Conservation (phyloP, 495 filamentous ascomycete species). For the Aspergillus panamensis region DNA sequence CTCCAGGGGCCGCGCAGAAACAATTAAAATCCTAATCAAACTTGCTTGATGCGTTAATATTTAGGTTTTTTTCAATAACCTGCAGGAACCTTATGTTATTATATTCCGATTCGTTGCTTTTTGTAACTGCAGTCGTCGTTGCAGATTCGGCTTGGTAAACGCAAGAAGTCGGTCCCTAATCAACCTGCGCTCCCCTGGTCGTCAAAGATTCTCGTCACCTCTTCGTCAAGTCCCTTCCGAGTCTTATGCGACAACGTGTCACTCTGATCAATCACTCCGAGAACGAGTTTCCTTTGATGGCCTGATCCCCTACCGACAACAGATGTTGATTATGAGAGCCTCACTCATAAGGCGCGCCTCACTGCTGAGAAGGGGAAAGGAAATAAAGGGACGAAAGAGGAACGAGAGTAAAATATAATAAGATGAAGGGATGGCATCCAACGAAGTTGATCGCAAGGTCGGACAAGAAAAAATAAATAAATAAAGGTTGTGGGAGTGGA, state of each 20-base stretch:
- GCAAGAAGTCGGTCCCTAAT: too few relatives aligned
- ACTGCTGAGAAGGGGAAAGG: not conserved
- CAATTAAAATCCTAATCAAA: constrained; percentile 9
- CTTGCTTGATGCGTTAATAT: not conserved
- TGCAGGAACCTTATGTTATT: not conserved
- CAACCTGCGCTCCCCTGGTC: too few relatives aligned
- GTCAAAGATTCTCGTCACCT: too few relatives aligned
- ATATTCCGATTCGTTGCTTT: too few relatives aligned
- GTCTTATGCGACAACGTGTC: too few relatives aligned
- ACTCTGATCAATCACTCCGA: not conserved
- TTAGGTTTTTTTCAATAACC: not conserved
- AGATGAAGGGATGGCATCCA: not conserved
- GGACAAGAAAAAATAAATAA: not conserved
- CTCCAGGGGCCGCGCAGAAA: constrained; percentile 12
- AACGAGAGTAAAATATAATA: not conserved
- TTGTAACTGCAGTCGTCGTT: too few relatives aligned
- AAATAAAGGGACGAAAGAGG: not conserved
- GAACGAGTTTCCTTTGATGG: not conserved
- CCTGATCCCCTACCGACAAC: not conserved
- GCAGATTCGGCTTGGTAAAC: too few relatives aligned
- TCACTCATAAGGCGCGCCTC: not conserved
- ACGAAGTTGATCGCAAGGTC: not conserved
- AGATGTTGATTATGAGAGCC: not conserved
- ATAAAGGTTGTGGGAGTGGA: constrained; percentile 16
- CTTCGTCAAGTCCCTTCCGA: too few relatives aligned